Conservation (phyloP, 768 basidiomycete species). For the Hypholoma fasciculare region DNA sequence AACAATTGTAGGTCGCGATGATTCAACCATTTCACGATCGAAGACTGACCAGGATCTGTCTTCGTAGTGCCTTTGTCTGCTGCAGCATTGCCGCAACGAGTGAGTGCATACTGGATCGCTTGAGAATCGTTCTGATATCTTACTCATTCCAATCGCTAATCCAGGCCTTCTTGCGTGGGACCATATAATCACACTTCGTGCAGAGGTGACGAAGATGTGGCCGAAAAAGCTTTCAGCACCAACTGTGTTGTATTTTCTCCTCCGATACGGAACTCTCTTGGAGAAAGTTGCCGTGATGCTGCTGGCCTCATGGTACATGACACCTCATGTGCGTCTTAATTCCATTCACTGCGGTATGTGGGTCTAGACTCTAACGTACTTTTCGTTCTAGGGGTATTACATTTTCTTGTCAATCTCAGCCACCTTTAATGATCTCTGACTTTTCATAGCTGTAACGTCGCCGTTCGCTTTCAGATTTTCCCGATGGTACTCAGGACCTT, state of each 20-base stretch:
- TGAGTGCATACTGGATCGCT: constrained; percentile 1
- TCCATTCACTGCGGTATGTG: not conserved
- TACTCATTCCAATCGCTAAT: no score
- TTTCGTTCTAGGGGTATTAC: not conserved
- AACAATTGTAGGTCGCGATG: not conserved
- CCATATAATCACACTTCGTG: constrained; percentile 25
- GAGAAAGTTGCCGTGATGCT: constrained; percentile 30
- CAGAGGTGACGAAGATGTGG: constrained; percentile 28
- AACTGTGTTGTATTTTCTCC: constrained; percentile 24
- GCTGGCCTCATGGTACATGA: constrained; percentile 32
- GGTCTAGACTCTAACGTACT: not conserved
- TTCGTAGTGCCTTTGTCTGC: constrained; percentile 27
- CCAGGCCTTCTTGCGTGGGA: constrained; percentile 32
- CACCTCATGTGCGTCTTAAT: constrained; percentile 23
- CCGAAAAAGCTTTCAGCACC: constrained; percentile 25
- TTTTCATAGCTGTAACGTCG: constrained; percentile 26
- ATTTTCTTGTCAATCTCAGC: not conserved
- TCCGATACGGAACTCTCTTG: constrained; percentile 30
- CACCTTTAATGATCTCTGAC: not conserved
- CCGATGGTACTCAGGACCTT: constrained; percentile 28
- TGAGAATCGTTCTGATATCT: no score
- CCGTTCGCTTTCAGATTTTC: constrained; percentile 30
- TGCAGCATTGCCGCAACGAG: constrained; percentile 31
- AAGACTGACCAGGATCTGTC: not conserved
- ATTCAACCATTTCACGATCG: not conserved